Conservation (phyloP, 140 eudicot genomes). For the Erigeron philadelphicus region DNA sequence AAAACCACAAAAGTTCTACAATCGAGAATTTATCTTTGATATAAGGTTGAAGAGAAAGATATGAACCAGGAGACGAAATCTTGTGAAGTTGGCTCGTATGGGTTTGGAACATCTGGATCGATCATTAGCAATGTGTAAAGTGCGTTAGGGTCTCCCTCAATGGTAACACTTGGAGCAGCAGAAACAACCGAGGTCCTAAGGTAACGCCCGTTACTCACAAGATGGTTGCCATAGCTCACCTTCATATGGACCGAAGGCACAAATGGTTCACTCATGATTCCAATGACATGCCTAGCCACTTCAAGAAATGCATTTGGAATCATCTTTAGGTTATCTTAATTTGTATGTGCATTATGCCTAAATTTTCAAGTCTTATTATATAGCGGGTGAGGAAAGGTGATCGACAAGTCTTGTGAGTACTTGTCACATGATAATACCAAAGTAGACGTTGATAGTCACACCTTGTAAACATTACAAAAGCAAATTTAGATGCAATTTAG, state of each 20-base stretch:
- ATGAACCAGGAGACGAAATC: background rate
- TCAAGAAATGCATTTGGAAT: background rate
- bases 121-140: background rate
- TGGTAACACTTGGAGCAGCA: background rate
- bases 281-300: background rate
- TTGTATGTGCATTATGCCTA: background rate
- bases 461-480: background rate
- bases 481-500: background rate
- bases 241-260: background rate
- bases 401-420: background rate
- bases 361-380: background rate
- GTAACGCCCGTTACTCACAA: background rate
- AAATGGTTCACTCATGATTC: background rate
- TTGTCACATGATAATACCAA: background rate
- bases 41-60: background rate
- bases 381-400: background rate
- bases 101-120: background rate
- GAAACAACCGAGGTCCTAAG: background rate
- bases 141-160: background rate
- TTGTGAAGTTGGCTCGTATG: background rate
- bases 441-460: background rate
- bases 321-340: background rate
- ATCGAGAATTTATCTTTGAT: background rate
- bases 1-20: no score
- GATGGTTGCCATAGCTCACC: background rate